phyloP scores from a whole-genome alignment of 2,329 filamentous ascomycete genomes.

The Drechslera avenae region DNA sequence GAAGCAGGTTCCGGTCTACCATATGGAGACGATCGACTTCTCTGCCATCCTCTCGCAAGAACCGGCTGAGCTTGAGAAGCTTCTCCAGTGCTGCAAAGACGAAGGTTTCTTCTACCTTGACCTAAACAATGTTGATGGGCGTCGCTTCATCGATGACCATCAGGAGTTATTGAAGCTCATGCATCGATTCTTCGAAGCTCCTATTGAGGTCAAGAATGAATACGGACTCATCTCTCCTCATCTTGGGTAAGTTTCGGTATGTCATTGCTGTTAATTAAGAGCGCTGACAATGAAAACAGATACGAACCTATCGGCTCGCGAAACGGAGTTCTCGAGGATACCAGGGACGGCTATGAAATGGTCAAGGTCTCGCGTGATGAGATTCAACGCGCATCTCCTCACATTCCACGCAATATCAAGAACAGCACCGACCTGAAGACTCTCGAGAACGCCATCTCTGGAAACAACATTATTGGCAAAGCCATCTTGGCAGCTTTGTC shows the following conservation, averaged over 20 bases:
- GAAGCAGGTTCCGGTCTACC: conserved; percentile 36
- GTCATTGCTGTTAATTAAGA: background rate
- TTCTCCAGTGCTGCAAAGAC: conserved; percentile 56
- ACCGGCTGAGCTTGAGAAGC: conserved; percentile 59
- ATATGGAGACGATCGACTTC: conserved; percentile 57
- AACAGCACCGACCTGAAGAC: conserved; percentile 33
- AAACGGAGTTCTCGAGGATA: conserved; percentile 37
- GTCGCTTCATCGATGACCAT: conserved; percentile 59
- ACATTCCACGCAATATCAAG: conserved; percentile 35
- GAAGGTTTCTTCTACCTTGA: conserved; percentile 64
- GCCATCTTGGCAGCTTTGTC: conserved; percentile 57
- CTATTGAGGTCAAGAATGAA: conserved; percentile 62
- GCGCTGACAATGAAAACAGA: background rate
- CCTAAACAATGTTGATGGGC: conserved; percentile 59
- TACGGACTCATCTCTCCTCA: conserved; percentile 61
- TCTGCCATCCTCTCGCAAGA: conserved; percentile 60
- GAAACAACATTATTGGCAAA: conserved; percentile 39
- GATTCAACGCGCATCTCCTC: conserved; percentile 35
- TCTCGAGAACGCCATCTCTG: conserved; percentile 37
- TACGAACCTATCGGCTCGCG: conserved; percentile 37
- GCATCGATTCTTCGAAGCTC: conserved; percentile 61
- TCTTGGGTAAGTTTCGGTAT: conserved; percentile 52
- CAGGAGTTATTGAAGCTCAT: conserved; percentile 60
- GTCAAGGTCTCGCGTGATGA: conserved; percentile 42
- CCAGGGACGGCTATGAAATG: conserved; percentile 43